phyloP scores from a whole-genome alignment of 352 stramenopile species.

The Pelagophyceae sp. region DNA sequence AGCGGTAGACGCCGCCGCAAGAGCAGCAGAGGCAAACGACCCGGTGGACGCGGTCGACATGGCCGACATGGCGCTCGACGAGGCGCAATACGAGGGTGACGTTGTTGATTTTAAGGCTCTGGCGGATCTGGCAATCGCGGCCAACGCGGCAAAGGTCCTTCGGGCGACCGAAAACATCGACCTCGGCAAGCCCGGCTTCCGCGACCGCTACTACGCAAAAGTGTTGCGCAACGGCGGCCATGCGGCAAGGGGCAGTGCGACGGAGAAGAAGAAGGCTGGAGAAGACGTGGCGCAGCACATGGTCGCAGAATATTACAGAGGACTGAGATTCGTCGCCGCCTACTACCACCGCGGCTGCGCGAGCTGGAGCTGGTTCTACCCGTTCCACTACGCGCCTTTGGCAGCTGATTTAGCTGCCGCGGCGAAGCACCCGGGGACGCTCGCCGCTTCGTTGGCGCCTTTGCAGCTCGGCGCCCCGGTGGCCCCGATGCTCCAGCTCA shows the following conservation, averaged over 20 bases:
- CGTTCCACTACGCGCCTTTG: slow-evolving; percentile 84
- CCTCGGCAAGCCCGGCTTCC: not conserved
- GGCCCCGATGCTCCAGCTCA: slow-evolving; percentile 78
- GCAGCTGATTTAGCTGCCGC: slow-evolving; percentile 60
- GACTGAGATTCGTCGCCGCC: not conserved
- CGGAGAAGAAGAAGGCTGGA: not conserved
- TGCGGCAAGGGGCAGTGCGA: too few species aligned
- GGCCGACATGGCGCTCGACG: too few species aligned
- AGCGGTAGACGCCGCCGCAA: too few species aligned
- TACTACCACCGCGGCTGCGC: slow-evolving; percentile 6
- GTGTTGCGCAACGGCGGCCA: not conserved
- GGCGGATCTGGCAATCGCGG: slow-evolving; percentile 45
- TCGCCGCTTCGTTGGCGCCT: too few species aligned
- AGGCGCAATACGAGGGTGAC: too few species aligned
- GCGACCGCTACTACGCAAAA: slow-evolving; percentile 4
- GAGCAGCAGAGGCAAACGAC: too few species aligned
- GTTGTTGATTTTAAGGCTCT: too few species aligned
- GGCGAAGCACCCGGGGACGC: too few species aligned
- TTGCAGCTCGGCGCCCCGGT: slow-evolving; percentile 59
- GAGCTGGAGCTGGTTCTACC: slow-evolving; percentile 82
- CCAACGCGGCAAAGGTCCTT: not conserved
- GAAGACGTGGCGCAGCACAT: not conserved
- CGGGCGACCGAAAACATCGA: not conserved
- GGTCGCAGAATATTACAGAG: not conserved
- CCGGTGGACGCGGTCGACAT: too few species aligned